These are phyloP conservation scores for Cladosporium sp. DNA, from an alignment of 2,329 filamentous ascomycete genomes.

Conservation along the genomic window DNA sequence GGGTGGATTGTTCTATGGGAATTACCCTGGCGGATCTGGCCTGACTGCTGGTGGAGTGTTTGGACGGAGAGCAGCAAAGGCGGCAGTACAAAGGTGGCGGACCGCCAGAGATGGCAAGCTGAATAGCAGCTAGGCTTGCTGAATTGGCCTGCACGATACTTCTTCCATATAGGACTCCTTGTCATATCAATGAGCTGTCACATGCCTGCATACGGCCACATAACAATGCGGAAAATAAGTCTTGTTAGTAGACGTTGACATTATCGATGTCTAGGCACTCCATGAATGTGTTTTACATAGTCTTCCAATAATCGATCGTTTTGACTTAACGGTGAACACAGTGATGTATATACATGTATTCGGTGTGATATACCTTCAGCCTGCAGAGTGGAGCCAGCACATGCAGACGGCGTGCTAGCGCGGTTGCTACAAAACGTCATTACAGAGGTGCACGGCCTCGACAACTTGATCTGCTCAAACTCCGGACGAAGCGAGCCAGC, in stretches of 20 bases:
- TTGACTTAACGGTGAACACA: not conserved
- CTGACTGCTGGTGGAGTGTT: constrained; percentile 62
- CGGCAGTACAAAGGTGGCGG: constrained; percentile 29
- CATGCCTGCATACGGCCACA: not conserved
- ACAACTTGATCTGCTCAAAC: constrained; percentile 13
- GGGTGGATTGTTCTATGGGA: constrained; percentile 64
- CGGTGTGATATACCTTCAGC: not conserved
- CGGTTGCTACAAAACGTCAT: constrained; percentile 3
- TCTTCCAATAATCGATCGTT: not conserved
- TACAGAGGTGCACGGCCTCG: constrained; percentile 1
- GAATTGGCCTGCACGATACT: not conserved
- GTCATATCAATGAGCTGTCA: not conserved
- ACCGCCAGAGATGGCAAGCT: not conserved
- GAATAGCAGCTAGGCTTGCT: not conserved
- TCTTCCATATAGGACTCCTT: not conserved
- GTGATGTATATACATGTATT: not conserved
- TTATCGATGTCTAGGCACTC: not conserved
- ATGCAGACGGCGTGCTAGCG: not conserved
- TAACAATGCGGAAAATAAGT: not conserved
- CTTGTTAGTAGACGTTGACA: not conserved
- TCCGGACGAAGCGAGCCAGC: constrained; percentile 2
- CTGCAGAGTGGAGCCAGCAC: constrained; percentile 3
- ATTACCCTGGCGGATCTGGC: constrained; percentile 65
- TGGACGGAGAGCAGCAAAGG: constrained; percentile 47
- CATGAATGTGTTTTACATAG: not conserved